phyloP scores from a whole-genome alignment of 345 rosid species.

The Hirschfeldia incana region DNA sequence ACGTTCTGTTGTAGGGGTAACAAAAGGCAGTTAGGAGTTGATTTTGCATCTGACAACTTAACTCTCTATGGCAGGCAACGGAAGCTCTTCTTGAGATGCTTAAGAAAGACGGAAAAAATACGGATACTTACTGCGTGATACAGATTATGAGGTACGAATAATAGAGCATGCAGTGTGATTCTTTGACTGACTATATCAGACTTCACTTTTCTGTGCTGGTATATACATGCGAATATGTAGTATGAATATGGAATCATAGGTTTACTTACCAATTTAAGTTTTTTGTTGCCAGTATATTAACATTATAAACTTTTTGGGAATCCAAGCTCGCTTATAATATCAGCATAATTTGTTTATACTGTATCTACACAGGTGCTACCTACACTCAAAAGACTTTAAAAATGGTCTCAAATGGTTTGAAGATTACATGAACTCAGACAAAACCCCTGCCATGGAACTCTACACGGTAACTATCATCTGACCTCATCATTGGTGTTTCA shows the following conservation, averaged over 20 bases:
- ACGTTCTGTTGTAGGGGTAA: neutral
- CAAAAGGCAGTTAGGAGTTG: neutral
- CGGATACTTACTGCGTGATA: constrained; percentile 62
- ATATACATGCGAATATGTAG: neutral
- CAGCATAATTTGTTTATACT: neutral
- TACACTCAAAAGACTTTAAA: constrained; percentile 67
- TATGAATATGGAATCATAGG: constrained; percentile 16
- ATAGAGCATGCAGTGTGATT: constrained; percentile 11
- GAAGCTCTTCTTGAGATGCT: constrained; percentile 84
- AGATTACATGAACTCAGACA: constrained; percentile 60
- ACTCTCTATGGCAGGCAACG: constrained; percentile 52
- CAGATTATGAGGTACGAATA: constrained; percentile 77
- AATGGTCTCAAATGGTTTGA: constrained; percentile 63
- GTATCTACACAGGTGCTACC: constrained; percentile 70
- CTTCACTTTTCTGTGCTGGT: constrained; percentile 1
- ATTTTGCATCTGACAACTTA: constrained; percentile 16
- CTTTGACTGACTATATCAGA: neutral
- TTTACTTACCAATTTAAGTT: neutral
- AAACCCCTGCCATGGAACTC: constrained; percentile 51
- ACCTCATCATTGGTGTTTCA: constrained; percentile 7
- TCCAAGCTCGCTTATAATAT: neutral
- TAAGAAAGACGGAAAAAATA: constrained; percentile 57
- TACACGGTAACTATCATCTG: constrained; percentile 57
- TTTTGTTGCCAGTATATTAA: constrained; percentile 16
- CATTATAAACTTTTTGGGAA: neutral